phyloP scores from a whole-genome alignment of 768 basidiomycete genomes.

The Amanita thiersii region DNA sequence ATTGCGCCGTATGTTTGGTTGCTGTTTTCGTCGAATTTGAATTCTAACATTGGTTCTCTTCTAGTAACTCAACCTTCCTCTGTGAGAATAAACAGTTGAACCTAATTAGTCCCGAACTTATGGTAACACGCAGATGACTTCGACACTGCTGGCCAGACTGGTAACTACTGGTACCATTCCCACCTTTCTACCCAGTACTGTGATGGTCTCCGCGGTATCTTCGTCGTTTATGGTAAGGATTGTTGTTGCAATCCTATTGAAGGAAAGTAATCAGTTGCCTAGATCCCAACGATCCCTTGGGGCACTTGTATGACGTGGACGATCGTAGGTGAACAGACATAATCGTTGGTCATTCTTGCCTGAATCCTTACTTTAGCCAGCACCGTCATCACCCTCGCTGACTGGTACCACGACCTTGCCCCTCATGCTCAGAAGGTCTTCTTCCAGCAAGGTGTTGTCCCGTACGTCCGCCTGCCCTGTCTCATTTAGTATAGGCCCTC shows the following conservation, averaged over 20 bases:
- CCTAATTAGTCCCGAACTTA: not conserved
- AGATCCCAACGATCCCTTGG: slow-evolving; percentile 31
- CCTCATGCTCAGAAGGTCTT: slow-evolving; percentile 28
- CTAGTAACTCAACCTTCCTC: slow-evolving; percentile 19
- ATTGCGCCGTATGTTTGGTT: no score
- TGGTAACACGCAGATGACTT: slow-evolving; percentile 27
- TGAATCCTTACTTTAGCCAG: slow-evolving; percentile 12
- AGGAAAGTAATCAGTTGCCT: slow-evolving; percentile 9
- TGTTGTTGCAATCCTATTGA: slow-evolving; percentile 23
- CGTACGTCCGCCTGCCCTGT: slow-evolving; percentile 14
- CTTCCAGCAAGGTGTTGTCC: slow-evolving; percentile 23
- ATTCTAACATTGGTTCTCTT: not conserved
- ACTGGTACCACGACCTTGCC: slow-evolving; percentile 23
- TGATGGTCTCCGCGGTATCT: no score
- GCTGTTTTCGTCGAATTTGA: no score
- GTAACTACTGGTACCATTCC: slow-evolving; percentile 30
- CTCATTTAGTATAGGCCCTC: slow-evolving; percentile 10
- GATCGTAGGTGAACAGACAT: slow-evolving; percentile 21
- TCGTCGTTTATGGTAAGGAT: no score
- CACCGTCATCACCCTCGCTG: slow-evolving; percentile 28
- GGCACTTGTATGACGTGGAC: slow-evolving; percentile 30
- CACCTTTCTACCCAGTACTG: slow-evolving; percentile 42
- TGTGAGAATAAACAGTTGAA: slow-evolving; percentile 7
- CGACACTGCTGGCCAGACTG: slow-evolving; percentile 24
- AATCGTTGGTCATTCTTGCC: not conserved